Evolutionary conservation across 2,329 filamentous ascomycete genomes (phyloP), one percentile per base, ranked within the genome.

Genomic region (Colletotrichum simmondsii): DNA sequence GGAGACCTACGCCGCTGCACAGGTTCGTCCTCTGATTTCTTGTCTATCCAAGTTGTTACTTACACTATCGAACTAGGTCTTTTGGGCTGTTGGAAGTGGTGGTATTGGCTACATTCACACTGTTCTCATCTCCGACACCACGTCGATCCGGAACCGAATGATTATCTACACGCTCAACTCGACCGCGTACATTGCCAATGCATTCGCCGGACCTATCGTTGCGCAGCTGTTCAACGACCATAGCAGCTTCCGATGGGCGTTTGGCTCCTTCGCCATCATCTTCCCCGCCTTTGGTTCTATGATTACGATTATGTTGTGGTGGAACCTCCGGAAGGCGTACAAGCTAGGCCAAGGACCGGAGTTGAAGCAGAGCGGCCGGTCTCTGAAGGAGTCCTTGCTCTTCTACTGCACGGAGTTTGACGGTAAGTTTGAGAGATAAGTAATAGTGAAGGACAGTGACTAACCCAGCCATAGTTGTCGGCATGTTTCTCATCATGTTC

Each of bases 261-360:
- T 89, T 75, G 90, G 89, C n/a, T 85, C 86, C 68, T 92, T 89
- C 79, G 85, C 87, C 37, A 90, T 92, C 76, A 86, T 92, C 67
- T 77, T 89, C 19, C 89, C 90, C 3, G 60, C 56, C 24, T 64
- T 72, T 11, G 64, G 68, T 2, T 24, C 63, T 8, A 68, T 65
- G 32, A 61, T 71, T n/a, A 66, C 64, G 19, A 37, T 72, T 35
- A 71, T 74, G 68, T 58, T 77, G 24, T 68, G 53, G 42, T 66
- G 58, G 60, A 75, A 75, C 46, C 59, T 74, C 4, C 62, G 57
- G 24, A 76, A 77, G 65, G 73, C 75, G 19, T 61, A 71, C 30
- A 68, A 71, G 58, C 53, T 60, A 1, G 75, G 74, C 5, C 58
- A 67, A 24, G 77, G 75, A 2, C 76, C 77, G 49, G 74, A 75